phyloP scores from a whole-genome alignment of 2,329 filamentous ascomycete species.

The Apiospora sp. region DNA sequence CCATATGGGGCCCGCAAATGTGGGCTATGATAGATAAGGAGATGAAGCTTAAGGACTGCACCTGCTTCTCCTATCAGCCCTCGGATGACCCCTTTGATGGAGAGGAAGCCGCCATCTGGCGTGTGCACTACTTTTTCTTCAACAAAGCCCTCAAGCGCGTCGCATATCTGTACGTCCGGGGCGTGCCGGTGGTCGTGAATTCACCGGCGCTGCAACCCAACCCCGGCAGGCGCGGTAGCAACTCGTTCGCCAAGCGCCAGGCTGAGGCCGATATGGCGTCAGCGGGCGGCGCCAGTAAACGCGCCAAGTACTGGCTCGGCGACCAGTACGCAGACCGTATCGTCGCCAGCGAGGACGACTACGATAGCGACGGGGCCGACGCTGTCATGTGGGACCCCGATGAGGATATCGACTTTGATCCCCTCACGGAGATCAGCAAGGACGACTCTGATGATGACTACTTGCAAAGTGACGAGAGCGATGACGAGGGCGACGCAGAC shows the following conservation, averaged over 20 bases:
- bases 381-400: slow-evolving; percentile 65
- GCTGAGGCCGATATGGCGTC: slow-evolving; percentile 39
- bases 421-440: slow-evolving; percentile 58
- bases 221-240: slow-evolving; percentile 37
- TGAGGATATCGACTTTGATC: slow-evolving; percentile 64
- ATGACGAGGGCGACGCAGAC: slow-evolving; percentile 45
- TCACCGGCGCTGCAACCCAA: slow-evolving; percentile 43
- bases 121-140: slow-evolving; percentile 96
- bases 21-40: slow-evolving; percentile 94
- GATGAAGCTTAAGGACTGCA: slow-evolving; percentile 90
- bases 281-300: slow-evolving; percentile 71
- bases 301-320: slow-evolving; percentile 88
- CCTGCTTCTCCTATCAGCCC: slow-evolving; percentile 88
- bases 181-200: slow-evolving; percentile 74
- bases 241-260: slow-evolving; percentile 40
- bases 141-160: slow-evolving; percentile 92
- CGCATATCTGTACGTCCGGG: slow-evolving; percentile 90
- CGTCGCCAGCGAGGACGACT: slow-evolving; percentile 51
- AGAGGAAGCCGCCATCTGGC: slow-evolving; percentile 94
- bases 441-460: slow-evolving; percentile 53
- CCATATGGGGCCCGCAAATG: slow-evolving; percentile 86
- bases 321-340: slow-evolving; percentile 63
- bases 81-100: slow-evolving; percentile 91
- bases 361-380: slow-evolving; percentile 42
- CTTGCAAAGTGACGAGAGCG: slow-evolving; percentile 51